These are phyloP conservation scores for Nakazawaea laoshanensis DNA, from an alignment of 805 yeast species.

Conservation along the genomic window DNA sequence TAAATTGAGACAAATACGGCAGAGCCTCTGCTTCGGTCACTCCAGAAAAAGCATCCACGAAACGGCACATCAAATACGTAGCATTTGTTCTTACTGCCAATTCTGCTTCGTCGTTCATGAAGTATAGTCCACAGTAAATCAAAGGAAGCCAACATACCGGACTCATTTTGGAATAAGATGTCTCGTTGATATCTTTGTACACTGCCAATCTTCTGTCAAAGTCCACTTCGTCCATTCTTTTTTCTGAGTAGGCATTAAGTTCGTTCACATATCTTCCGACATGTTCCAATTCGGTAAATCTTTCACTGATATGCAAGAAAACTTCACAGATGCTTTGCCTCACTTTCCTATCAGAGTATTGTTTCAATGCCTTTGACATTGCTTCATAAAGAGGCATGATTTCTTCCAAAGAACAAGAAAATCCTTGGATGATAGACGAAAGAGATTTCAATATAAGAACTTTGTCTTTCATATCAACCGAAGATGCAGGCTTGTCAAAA, in stretches of 20 bases:
- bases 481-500: conserved; percentile 47
- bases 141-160: conserved; percentile 74
- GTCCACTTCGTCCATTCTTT: conserved; percentile 66
- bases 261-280: conserved; percentile 50
- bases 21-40: conserved; percentile 18
- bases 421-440: conserved; percentile 42
- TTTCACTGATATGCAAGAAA: conserved; percentile 49
- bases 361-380: conserved; percentile 49
- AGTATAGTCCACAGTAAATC: conserved; percentile 57
- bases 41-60: conserved; percentile 46
- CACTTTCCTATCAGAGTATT: conserved; percentile 50
- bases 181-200: conserved; percentile 57
- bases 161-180: conserved; percentile 30
- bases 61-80: conserved; percentile 50
- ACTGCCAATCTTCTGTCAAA: conserved; percentile 68
- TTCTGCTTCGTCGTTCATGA: conserved; percentile 72
- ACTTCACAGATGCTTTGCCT: conserved; percentile 55
- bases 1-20: conserved; percentile 31
- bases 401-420: conserved; percentile 44
- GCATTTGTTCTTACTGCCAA: conserved; percentile 76
- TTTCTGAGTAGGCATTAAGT: conserved; percentile 60
- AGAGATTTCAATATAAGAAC: conserved; percentile 50
- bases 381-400: conserved; percentile 35
- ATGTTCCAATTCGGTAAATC: conserved; percentile 27
- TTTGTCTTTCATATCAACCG: conserved; percentile 43